Conservation (phyloP, 1,284 basidiomycete species). For the Tilletia setariae region DNA sequence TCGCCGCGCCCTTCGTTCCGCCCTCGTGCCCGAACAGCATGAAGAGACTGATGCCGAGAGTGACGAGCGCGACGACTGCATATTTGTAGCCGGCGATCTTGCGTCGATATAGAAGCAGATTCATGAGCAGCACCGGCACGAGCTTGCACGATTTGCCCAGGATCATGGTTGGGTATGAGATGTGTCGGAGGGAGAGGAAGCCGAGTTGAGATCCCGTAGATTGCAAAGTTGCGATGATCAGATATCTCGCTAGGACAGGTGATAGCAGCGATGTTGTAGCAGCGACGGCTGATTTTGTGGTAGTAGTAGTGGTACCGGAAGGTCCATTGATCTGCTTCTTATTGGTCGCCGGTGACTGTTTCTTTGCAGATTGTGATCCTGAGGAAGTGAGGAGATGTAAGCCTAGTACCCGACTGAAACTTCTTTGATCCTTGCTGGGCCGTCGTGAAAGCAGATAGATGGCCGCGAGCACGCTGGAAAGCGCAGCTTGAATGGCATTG, state of each 20-base stretch:
- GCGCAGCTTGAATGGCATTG: constrained; percentile 78
- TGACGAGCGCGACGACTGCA: constrained; percentile 63
- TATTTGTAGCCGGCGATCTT: constrained; percentile 54
- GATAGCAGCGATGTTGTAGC: constrained; percentile 59
- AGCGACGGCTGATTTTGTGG: neutral
- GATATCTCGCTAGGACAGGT: constrained; percentile 57
- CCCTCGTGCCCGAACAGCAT: constrained; percentile 65
- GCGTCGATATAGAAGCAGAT: constrained; percentile 62
- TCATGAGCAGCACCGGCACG: constrained; percentile 93
- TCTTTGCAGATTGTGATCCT: constrained; percentile 23
- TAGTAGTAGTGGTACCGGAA: neutral
- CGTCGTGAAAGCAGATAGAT: constrained; percentile 72
- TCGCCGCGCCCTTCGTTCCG: constrained; percentile 60
- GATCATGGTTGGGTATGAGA: constrained; percentile 97
- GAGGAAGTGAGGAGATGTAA: constrained; percentile 37
- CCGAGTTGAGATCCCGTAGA: constrained; percentile 90
- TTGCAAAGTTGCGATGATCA: constrained; percentile 68
- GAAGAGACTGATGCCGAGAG: constrained; percentile 87
- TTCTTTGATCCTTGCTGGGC: constrained; percentile 19
- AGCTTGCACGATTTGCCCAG: constrained; percentile 98
- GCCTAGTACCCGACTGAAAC: constrained; percentile 33
- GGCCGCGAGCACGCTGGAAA: constrained; percentile 74
- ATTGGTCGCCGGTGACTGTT: neutral
- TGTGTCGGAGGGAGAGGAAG: constrained; percentile 87
- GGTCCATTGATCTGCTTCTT: neutral